Percentiles rank a stretch among this genome's conserved stretches.
These are phyloP conservation scores for Gigaspora rosea DNA, from an alignment of 192 early-diverging fungal genomes.

Conservation along the genomic window DNA sequence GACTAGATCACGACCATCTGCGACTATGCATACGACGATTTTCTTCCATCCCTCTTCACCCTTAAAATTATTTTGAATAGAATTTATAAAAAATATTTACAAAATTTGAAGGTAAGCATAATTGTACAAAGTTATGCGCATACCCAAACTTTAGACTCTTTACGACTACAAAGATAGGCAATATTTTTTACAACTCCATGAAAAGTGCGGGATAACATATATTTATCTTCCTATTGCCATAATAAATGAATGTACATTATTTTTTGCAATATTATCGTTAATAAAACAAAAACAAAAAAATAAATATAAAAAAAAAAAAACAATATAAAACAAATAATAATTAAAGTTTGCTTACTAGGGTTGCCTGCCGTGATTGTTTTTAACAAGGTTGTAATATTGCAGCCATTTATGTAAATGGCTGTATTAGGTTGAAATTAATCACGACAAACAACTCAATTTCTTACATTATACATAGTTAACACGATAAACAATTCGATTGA, in stretches of 20 bases:
- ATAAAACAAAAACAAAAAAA: no score
- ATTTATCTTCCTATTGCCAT: conserved; percentile 78
- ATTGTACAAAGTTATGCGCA: no score
- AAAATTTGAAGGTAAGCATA: no score
- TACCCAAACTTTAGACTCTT: conserved; percentile 73
- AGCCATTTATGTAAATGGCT: conserved; percentile 13
- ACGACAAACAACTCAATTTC: conserved; percentile 76
- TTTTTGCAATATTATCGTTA: no score
- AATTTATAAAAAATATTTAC: no score
- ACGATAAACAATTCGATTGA: conserved; percentile 80
- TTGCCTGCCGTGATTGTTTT: no score
- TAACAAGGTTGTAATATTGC: no score
- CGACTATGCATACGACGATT: conserved; percentile 78
- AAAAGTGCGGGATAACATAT: conserved; percentile 87
- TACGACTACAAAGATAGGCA: conserved; percentile 79
- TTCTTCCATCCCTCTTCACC: conserved; percentile 82
- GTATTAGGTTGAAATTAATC: conserved; percentile 69
- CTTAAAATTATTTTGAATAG: no score
- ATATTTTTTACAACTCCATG: conserved; percentile 89
- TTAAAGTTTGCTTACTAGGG: no score
- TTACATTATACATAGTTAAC: conserved; percentile 81
- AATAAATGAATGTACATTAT: no score
- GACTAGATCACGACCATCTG: conserved; percentile 80
- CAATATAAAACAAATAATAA: no score
- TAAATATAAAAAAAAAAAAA: no score